Evolutionary conservation across 306 rosid species (phyloP).

Genomic region (Fragaria iinumae): DNA sequence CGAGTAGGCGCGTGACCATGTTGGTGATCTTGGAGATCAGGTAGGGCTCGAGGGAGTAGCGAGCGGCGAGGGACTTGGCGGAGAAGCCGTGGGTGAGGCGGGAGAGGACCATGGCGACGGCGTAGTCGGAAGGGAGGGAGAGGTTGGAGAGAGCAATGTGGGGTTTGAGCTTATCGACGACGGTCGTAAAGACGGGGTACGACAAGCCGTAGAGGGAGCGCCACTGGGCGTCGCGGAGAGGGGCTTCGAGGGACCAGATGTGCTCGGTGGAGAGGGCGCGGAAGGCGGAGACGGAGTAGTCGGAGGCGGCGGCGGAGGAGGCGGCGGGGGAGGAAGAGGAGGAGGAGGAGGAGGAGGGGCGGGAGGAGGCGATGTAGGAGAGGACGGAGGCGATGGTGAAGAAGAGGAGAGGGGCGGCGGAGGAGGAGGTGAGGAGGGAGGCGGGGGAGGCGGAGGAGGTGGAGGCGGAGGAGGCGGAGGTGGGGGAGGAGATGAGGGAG

Average conservation of each 20-base stretch:
- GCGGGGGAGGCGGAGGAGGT: constrained; percentile 30
- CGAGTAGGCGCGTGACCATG: constrained; percentile 89
- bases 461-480: constrained; percentile 42
- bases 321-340: constrained; percentile 24
- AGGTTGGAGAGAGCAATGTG: constrained; percentile 81
- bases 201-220: constrained; percentile 88
- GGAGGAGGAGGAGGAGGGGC: constrained; percentile 33
- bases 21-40: constrained; percentile 89
- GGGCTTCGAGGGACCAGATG: constrained; percentile 95
- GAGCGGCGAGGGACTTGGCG: constrained; percentile 60
- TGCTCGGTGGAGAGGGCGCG: constrained; percentile 88
- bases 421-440: constrained; percentile 73
- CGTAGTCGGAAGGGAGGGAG: constrained; percentile 85
- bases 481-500: constrained; percentile 53
- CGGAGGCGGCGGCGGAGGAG: constrained; percentile 35
- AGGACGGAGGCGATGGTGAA: constrained; percentile 93
- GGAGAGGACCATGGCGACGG: constrained; percentile 92
- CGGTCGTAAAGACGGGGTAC: constrained; percentile 82
- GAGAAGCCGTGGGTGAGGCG: constrained; percentile 85
- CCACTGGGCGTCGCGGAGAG: constrained; percentile 91
- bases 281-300: constrained; percentile 81
- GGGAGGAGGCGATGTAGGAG: constrained; percentile 76
- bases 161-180: constrained; percentile 86
- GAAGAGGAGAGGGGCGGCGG: constrained; percentile 90
- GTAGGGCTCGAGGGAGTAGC: constrained; percentile 93